A percentile compares a stretch with the other conserved stretches of the same genome.
Conservation (phyloP, 2,329 filamentous ascomycete species). For the Fonsecaea pugnacius region DNA sequence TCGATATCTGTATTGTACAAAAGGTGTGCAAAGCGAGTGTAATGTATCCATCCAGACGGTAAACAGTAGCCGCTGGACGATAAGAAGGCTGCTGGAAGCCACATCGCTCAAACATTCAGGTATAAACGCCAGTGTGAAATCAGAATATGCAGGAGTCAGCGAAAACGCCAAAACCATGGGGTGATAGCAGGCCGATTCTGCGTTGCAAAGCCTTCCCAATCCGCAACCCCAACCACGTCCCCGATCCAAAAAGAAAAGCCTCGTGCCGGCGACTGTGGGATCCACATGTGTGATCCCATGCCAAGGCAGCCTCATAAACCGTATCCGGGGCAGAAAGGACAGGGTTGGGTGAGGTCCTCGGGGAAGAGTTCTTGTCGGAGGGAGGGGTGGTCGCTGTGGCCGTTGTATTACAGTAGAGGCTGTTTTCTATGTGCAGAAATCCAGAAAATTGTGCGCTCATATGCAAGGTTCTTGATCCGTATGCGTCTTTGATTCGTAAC, state of each 20-base stretch:
- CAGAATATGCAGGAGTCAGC: not conserved
- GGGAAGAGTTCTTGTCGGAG: not conserved
- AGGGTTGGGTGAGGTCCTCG: conserved; percentile 9
- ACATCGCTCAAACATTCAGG: not conserved
- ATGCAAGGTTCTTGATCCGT: conserved; percentile 29
- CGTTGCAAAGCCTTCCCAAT: not conserved
- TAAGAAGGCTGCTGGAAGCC: conserved; percentile 17
- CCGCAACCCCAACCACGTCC: not conserved
- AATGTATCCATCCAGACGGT: conserved; percentile 27
- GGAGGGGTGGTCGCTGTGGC: not conserved
- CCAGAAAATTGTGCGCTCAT: conserved; percentile 27
- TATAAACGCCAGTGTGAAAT: conserved; percentile 9
- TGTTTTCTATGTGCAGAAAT: conserved; percentile 25
- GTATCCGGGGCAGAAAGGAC: conserved; percentile 1
- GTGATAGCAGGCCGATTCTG: conserved; percentile 1
- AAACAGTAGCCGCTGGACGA: conserved; percentile 30
- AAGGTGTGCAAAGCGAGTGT: conserved; percentile 32
- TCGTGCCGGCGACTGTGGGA: not conserved
- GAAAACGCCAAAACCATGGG: not conserved
- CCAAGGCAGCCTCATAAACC: conserved; percentile 17
- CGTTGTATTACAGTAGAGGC: not conserved
- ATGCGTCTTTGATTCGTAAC: conserved; percentile 22
- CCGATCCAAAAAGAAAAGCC: conserved; percentile 1
- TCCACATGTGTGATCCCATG: not conserved
- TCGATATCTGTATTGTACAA: conserved; percentile 34